A percentile compares a stretch with the other conserved stretches of the same genome.
Conservation (phyloP, 805 yeast species). For the Ogataea pignaliae region DNA sequence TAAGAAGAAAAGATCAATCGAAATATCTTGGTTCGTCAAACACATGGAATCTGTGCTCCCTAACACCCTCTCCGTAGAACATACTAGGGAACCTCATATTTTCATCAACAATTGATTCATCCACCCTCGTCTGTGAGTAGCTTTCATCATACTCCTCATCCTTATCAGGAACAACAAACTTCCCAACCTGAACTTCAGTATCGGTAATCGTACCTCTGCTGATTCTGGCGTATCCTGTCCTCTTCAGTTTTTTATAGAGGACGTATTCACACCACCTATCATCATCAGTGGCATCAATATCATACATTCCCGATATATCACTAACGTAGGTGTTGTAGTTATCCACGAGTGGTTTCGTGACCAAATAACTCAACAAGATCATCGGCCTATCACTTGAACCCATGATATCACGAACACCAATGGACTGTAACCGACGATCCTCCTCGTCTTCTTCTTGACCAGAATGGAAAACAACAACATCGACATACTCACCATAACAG, state of each 20-base stretch:
- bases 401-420: slow-evolving; percentile 74
- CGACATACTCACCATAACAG: slow-evolving; percentile 81
- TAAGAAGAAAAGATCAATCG: slow-evolving; percentile 19
- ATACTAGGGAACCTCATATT: slow-evolving; percentile 70
- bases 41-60: slow-evolving; percentile 92
- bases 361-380: slow-evolving; percentile 83
- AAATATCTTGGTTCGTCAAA: slow-evolving; percentile 91
- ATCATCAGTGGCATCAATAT: slow-evolving; percentile 89
- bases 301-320: slow-evolving; percentile 80
- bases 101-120: slow-evolving; percentile 52
- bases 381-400: slow-evolving; percentile 78
- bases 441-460: slow-evolving; percentile 98
- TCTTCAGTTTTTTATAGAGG: slow-evolving; percentile 76
- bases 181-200: slow-evolving; percentile 94
- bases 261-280: slow-evolving; percentile 99
- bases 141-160: slow-evolving; percentile 19
- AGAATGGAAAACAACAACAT: slow-evolving; percentile 93
- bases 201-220: slow-evolving; percentile 93
- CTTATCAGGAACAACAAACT: slow-evolving; percentile 57
- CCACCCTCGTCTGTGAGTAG: slow-evolving; percentile 40
- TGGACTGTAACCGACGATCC: slow-evolving; percentile 84
- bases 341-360: slow-evolving; percentile 81
- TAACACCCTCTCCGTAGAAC: slow-evolving; percentile 86
- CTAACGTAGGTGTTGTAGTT: slow-evolving; percentile 91
- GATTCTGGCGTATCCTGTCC: slow-evolving; percentile 91